Conservation (phyloP, 306 rosid species). For the Trifolium subterraneum region DNA sequence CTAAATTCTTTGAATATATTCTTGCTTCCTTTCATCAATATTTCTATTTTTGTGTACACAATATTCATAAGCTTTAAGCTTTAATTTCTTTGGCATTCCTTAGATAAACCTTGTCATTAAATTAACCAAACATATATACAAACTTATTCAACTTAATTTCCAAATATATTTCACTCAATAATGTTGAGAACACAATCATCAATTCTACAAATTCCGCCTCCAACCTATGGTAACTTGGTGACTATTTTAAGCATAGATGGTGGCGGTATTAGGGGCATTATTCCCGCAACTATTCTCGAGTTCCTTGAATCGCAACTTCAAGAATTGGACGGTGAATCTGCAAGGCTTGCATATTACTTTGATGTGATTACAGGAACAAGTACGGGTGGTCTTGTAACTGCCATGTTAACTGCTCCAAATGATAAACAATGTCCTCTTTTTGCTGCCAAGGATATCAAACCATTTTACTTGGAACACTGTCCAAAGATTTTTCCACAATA, state of each 20-base stretch:
- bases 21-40: not conserved
- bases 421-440: conserved; percentile 55
- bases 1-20: not conserved
- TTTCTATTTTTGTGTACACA: not conserved
- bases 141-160: conserved; percentile 17
- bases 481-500: conserved; percentile 66
- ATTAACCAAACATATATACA: not conserved
- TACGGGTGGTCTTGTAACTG: conserved; percentile 69
- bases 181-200: conserved; percentile 45
- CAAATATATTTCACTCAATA: not conserved
- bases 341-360: conserved; percentile 72
- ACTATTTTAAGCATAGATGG: conserved; percentile 86
- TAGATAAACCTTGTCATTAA: too few species aligned
- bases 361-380: conserved; percentile 77
- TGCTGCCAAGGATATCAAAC: conserved; percentile 61
- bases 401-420: conserved; percentile 69
- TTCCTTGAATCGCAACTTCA: conserved; percentile 73
- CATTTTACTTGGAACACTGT: conserved; percentile 58
- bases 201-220: conserved; percentile 53
- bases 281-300: conserved; percentile 64
- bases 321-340: conserved; percentile 65
- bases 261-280: conserved; percentile 81
- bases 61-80: too few species aligned
- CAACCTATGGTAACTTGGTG: conserved; percentile 64
- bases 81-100: too few species aligned